Percentiles rank a stretch among this genome's conserved stretches.
Conservation (phyloP, 129 eudicot species). For the Calendula officinalis region DNA sequence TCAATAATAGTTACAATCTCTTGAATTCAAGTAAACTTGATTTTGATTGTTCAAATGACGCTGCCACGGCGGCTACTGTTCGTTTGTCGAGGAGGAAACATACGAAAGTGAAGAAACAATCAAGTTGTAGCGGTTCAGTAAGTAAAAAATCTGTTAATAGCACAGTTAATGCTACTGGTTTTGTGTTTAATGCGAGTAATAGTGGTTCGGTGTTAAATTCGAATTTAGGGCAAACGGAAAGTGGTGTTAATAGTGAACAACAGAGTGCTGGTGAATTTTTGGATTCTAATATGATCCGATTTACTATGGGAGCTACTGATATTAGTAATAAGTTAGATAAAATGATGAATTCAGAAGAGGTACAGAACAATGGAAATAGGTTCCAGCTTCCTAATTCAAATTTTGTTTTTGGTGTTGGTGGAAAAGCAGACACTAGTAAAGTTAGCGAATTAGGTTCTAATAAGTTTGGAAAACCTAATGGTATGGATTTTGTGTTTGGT, state of each 20-base stretch:
- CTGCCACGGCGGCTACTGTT: slow-evolving; percentile 15
- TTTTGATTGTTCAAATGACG: slow-evolving; percentile 36
- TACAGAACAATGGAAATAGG: slow-evolving; percentile 6
- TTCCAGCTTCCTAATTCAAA: slow-evolving; percentile 20
- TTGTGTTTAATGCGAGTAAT: slow-evolving; percentile 26
- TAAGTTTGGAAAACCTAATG: slow-evolving; percentile 18
- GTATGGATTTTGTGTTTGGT: slow-evolving; percentile 36
- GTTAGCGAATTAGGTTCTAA: slow-evolving; percentile 17
- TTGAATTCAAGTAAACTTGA: slow-evolving; percentile 20
- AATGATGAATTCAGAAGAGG: slow-evolving; percentile 17
- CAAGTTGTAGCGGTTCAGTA: slow-evolving; percentile 19
- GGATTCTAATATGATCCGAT: slow-evolving; percentile 25
- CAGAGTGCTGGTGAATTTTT: slow-evolving; percentile 22
- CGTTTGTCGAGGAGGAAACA: slow-evolving; percentile 43
- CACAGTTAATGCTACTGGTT: slow-evolving; percentile 9
- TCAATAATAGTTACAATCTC: slow-evolving; percentile 20
- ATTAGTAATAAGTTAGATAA: slow-evolving; percentile 11
- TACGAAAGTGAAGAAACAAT: slow-evolving; percentile 50
- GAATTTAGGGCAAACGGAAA: slow-evolving; percentile 26
- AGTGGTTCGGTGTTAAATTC: slow-evolving; percentile 17
- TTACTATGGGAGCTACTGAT: slow-evolving; percentile 19
- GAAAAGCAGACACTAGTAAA: slow-evolving; percentile 1
- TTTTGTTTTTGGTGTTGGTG: slow-evolving; percentile 22
- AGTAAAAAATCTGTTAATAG: slow-evolving; percentile 14
- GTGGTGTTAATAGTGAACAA: slow-evolving; percentile 21